These are phyloP conservation scores for Hypoxylon sp. DNA, from an alignment of 2,329 filamentous ascomycete genomes.

Conservation along the genomic window DNA sequence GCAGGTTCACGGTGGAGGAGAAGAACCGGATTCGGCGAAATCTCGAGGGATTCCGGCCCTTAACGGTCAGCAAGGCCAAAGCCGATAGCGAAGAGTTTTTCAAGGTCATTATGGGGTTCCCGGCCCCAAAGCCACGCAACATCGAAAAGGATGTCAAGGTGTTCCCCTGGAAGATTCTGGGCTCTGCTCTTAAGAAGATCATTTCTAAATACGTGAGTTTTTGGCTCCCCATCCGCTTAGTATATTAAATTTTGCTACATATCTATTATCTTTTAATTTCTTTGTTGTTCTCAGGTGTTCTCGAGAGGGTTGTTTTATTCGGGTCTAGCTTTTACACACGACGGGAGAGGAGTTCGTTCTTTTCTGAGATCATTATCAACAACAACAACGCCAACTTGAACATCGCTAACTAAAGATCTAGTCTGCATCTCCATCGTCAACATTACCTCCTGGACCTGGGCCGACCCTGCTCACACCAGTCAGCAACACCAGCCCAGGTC, in stretches of 20 bases:
- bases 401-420: conserved; percentile 39
- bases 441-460: conserved; percentile 47
- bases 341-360: background rate
- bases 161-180: conserved; percentile 94
- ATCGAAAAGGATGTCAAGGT: conserved; percentile 99
- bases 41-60: conserved; percentile 91
- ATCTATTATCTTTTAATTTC: conserved; percentile 13
- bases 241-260: background rate
- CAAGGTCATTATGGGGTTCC: conserved; percentile 98
- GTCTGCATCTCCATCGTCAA: conserved; percentile 53
- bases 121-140: conserved; percentile 93
- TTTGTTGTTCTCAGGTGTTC: background rate
- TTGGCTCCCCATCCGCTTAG: conserved; percentile 9
- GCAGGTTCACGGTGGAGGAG: conserved; percentile 93
- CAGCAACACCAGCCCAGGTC: conserved; percentile 54
- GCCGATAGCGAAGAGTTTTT: conserved; percentile 96
- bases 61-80: conserved; percentile 95
- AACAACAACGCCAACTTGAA: background rate
- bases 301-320: background rate
- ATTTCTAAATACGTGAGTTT: conserved; percentile 86
- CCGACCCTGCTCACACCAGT: conserved; percentile 54
- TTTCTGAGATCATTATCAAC: background rate
- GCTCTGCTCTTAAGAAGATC: conserved; percentile 93
- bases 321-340: background rate
- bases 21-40: conserved; percentile 98